phyloP scores from a whole-genome alignment of 768 basidiomycete species.

The Rhodotorula kratochvilovae region DNA sequence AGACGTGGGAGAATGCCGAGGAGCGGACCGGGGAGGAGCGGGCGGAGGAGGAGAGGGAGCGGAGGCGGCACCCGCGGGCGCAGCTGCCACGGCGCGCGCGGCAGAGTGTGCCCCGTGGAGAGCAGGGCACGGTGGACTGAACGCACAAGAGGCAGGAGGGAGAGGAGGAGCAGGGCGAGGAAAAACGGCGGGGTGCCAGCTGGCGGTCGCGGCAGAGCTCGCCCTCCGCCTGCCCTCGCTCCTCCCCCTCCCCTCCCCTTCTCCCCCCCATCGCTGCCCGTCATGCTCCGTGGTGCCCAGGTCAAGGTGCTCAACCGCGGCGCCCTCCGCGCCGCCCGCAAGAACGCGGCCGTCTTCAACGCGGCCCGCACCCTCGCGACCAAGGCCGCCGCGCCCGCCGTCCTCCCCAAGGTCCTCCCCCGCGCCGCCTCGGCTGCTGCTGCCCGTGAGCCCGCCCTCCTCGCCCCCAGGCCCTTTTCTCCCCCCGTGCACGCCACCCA shows the following conservation, averaged over 20 bases:
- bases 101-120: too few relatives aligned
- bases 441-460: slow-evolving; percentile 2
- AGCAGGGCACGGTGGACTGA: too few relatives aligned
- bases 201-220: not conserved
- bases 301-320: slow-evolving; percentile 36
- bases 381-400: slow-evolving; percentile 33
- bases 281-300: slow-evolving; percentile 34
- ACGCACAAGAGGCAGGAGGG: not conserved
- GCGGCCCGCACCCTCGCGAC: slow-evolving; percentile 35
- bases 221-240: not conserved
- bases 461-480: not conserved
- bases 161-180: not conserved
- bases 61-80: too few relatives aligned
- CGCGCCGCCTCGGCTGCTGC: slow-evolving; percentile 24
- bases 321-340: slow-evolving; percentile 33
- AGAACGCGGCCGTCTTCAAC: slow-evolving; percentile 37
- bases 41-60: too few relatives aligned
- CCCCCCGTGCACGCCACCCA: not conserved
- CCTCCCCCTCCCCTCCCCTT: not conserved
- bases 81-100: too few relatives aligned
- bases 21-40: too few relatives aligned
- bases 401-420: slow-evolving; percentile 15
- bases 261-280: not conserved
- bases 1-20: too few relatives aligned
- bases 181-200: not conserved